A percentile compares a stretch with the other conserved stretches of the same genome.
These are phyloP conservation scores for Pyrenophora tritici-repentis DNA, from an alignment of 2,329 filamentous ascomycete genomes.

Conservation along the genomic window DNA sequence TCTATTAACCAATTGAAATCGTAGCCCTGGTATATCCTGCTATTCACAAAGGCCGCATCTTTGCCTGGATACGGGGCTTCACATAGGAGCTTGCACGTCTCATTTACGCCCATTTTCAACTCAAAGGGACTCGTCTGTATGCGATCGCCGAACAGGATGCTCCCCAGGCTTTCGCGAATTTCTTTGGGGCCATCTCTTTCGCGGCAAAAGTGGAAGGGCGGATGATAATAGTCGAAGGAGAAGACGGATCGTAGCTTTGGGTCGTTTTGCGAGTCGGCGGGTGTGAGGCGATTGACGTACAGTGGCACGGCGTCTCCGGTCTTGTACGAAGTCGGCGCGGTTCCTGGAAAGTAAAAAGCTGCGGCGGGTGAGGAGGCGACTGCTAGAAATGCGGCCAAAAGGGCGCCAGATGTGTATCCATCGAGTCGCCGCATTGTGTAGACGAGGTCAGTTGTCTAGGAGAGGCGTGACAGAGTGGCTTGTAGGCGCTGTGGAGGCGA, in stretches of 20 bases:
- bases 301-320: conserved; percentile 79
- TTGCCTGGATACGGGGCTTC: conserved; percentile 67
- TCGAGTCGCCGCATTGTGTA: conserved; percentile 39
- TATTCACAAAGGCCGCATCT: conserved; percentile 79
- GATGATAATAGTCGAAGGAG: conserved; percentile 94
- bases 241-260: conserved; percentile 88
- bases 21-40: conserved; percentile 81
- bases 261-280: conserved; percentile 76
- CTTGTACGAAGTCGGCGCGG: conserved; percentile 91
- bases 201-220: conserved; percentile 83
- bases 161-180: conserved; percentile 87
- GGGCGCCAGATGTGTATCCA: conserved; percentile 29
- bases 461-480: conserved; percentile 5
- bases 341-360: conserved; percentile 94
- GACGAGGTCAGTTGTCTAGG: conserved; percentile 3
- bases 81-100: conserved; percentile 85
- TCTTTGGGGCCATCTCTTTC: conserved; percentile 76
- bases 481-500: conserved; percentile 9
- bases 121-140: conserved; percentile 97
- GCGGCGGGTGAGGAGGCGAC: conserved; percentile 47
- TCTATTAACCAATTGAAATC: conserved; percentile 96
- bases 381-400: conserved; percentile 46
- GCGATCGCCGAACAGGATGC: conserved; percentile 94
- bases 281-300: conserved; percentile 90
- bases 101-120: conserved; percentile 82